These are phyloP conservation scores for Fusarium staphyleae DNA, from an alignment of 2,329 filamentous ascomycete species.

Conservation along the genomic window DNA sequence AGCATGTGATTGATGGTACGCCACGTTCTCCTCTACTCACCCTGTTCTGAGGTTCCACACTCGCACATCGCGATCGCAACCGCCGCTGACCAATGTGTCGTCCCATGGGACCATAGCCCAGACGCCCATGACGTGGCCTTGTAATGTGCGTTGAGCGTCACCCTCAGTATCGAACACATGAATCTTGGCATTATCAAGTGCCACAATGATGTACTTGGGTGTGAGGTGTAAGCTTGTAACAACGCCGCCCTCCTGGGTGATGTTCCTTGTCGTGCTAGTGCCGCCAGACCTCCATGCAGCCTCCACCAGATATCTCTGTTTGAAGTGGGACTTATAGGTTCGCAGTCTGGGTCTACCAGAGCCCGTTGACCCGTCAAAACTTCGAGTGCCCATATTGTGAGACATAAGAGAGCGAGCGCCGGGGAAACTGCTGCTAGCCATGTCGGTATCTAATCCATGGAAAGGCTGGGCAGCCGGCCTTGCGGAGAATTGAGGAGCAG, in stretches of 20 bases:
- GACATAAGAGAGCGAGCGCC: conserved; percentile 50
- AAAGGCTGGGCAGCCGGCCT: conserved; percentile 43
- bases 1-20: conserved; percentile 17
- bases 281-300: conserved; percentile 95
- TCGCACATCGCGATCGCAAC: conserved; percentile 93
- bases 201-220: conserved; percentile 95
- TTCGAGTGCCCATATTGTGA: conserved; percentile 55
- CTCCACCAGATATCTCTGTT: conserved; percentile 95
- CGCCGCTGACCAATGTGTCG: conserved; percentile 92
- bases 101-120: conserved; percentile 99
- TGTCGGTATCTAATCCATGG: conserved; percentile 48
- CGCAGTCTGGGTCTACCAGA: conserved; percentile 64
- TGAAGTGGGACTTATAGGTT: conserved; percentile 96
- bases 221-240: conserved; percentile 96
- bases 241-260: conserved; percentile 95
- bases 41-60: conserved; percentile 97
- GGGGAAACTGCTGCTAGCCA: conserved; percentile 52
- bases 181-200: conserved; percentile 97
- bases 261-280: conserved; percentile 81
- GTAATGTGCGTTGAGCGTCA: conserved; percentile 83
- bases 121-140: conserved; percentile 98
- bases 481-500: conserved; percentile 41
- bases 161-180: conserved; percentile 96
- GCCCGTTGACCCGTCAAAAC: conserved; percentile 58
- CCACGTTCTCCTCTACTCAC: conserved; percentile 57